These are phyloP conservation scores for Suhomyces sp. DNA, from an alignment of 805 yeast genomes.

Conservation along the genomic window DNA sequence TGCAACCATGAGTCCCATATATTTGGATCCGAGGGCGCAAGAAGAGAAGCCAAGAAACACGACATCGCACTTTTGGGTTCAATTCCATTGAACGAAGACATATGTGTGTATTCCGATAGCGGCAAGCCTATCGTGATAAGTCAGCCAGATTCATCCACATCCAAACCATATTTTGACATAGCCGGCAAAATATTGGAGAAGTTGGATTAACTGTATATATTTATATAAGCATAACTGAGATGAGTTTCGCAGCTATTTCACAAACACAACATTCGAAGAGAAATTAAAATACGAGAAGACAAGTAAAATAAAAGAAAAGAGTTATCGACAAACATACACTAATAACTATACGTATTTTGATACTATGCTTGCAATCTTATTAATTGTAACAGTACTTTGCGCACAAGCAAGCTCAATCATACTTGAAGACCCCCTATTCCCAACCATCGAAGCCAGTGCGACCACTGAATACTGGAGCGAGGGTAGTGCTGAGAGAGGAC, in stretches of 20 bases:
- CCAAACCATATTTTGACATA: slow-evolving; percentile 46
- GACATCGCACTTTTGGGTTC: slow-evolving; percentile 57
- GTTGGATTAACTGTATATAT: slow-evolving; percentile 7
- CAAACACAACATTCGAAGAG: not conserved
- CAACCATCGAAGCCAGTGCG: not conserved
- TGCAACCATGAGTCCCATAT: slow-evolving; percentile 71
- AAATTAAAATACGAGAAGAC: not conserved
- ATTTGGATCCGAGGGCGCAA: slow-evolving; percentile 64
- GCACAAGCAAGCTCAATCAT: not conserved
- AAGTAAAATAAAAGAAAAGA: not conserved
- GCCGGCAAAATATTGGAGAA: slow-evolving; percentile 36
- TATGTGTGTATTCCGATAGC: slow-evolving; percentile 58
- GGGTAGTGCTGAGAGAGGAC: not conserved
- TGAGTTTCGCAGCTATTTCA: not conserved
- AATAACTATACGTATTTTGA: not conserved
- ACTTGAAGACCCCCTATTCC: not conserved
- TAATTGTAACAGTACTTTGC: not conserved
- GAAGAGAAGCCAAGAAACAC: slow-evolving; percentile 47
- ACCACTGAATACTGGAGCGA: not conserved
- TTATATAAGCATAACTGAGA: not conserved
- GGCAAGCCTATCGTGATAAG: slow-evolving; percentile 63
- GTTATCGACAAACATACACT: no score
- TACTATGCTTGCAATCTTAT: not conserved
- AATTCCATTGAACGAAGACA: slow-evolving; percentile 61
- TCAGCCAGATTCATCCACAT: slow-evolving; percentile 31